These are phyloP conservation scores for Intubia oerlemansii DNA, from an alignment of 2,329 filamentous ascomycete species.

Conservation along the genomic window DNA sequence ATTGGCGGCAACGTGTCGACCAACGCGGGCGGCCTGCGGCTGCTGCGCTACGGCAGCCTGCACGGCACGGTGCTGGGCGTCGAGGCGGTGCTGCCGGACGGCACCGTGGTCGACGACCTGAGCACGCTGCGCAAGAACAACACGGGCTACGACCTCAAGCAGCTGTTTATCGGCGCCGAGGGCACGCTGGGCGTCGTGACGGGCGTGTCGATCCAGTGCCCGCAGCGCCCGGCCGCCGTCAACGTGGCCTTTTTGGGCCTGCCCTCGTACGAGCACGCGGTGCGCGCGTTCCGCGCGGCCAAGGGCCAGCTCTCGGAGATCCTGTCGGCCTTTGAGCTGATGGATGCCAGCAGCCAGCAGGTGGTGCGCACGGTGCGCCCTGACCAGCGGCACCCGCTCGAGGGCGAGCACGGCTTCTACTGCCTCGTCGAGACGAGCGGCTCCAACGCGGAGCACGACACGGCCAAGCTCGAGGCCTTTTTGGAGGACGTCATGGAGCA, in stretches of 20 bases:
- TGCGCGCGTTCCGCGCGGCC: slow-evolving; percentile 68
- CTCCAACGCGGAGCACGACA: slow-evolving; percentile 83
- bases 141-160: slow-evolving; percentile 93
- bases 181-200: slow-evolving; percentile 92
- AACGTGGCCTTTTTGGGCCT: slow-evolving; percentile 93
- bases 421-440: slow-evolving; percentile 92
- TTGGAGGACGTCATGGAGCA: slow-evolving; percentile 75
- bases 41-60: slow-evolving; percentile 82
- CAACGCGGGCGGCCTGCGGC: slow-evolving; percentile 77
- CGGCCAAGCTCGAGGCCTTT: slow-evolving; percentile 74
- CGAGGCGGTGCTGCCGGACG: slow-evolving; percentile 83
- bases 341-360: slow-evolving; percentile 70
- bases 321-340: slow-evolving; percentile 89
- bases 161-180: slow-evolving; percentile 88
- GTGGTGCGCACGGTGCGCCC: slow-evolving; percentile 52
- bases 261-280: slow-evolving; percentile 75
- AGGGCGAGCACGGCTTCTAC: slow-evolving; percentile 78
- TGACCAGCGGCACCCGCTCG: slow-evolving; percentile 58
- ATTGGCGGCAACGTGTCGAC: slow-evolving; percentile 91
- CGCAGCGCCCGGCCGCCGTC: slow-evolving; percentile 65
- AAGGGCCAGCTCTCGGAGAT: slow-evolving; percentile 87
- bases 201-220: slow-evolving; percentile 71
- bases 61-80: slow-evolving; percentile 85
- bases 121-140: slow-evolving; percentile 90
- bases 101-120: slow-evolving; percentile 78